Evolutionary conservation across 768 basidiomycete species (phyloP).

Genomic region (Artomyces pyxidatus): DNA sequence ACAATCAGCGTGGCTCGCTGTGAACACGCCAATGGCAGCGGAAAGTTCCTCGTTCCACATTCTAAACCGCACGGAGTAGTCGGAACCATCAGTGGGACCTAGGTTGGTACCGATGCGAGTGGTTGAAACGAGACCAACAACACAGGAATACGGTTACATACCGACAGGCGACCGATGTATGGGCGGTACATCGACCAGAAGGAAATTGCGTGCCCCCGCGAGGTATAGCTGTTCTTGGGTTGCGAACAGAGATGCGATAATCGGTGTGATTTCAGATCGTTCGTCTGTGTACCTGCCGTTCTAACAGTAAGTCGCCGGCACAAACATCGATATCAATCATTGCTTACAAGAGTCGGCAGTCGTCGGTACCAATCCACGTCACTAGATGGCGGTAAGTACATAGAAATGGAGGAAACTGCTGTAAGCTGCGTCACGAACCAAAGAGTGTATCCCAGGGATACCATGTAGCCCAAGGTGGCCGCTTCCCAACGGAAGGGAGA

Average conservation of each 20-base stretch:
- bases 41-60: constrained; percentile 42
- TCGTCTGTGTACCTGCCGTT: constrained; percentile 16
- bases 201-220: constrained; percentile 40
- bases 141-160: constrained; percentile 7
- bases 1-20: constrained; percentile 31
- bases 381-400: constrained; percentile 30
- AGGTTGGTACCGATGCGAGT: too few relatives aligned
- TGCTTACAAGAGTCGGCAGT: too few relatives aligned
- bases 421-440: too few relatives aligned
- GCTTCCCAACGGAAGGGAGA: constrained; percentile 22
- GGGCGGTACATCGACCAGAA: constrained; percentile 54
- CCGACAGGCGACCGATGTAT: constrained; percentile 39
- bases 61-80: too few relatives aligned
- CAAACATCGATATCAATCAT: too few relatives aligned
- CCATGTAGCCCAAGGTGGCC: constrained; percentile 23
- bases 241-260: too few relatives aligned
- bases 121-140: background rate
- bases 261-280: constrained; percentile 22
- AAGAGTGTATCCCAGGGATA: too few relatives aligned
- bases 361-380: constrained; percentile 63
- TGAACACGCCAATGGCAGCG: constrained; percentile 27
- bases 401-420: too few relatives aligned
- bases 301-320: constrained; percentile 7
- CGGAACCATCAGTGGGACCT: too few relatives aligned
- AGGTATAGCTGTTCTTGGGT: constrained; percentile 42